Evolutionary conservation across 495 filamentous ascomycete genomes (phyloP), one percentile per base, ranked within the genome.

Genomic region (Xylaria flabelliformis): DNA sequence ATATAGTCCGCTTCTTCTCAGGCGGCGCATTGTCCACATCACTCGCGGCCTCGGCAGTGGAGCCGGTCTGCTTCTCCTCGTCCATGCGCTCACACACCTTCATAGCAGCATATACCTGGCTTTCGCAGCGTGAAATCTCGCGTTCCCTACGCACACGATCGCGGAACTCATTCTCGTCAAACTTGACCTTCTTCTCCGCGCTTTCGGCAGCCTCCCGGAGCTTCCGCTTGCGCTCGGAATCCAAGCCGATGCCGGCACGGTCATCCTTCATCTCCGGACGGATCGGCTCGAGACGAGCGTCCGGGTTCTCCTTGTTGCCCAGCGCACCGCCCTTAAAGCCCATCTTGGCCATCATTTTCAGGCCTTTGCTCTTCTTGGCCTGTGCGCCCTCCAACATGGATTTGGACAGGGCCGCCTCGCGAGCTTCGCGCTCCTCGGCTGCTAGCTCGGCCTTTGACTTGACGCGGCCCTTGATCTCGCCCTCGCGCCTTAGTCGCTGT

Each of bases 321-420:
- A 97, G 85, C 0, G 88, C 86, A 64, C 89, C 88, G 17, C 92
- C 92, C 72, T 89, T 91, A 82, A 95, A 99, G 8, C 96, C 96
- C 84, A 99, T 91, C 80, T 91, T 94, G n/a, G 93, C 90, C 95
- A 99, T 96, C 94, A 99, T 97, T 70, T 92, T 86, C 68, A 94
- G 90, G 3, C 96, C 96, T 80, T 98, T 99, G 81, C 87, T 91
- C 64, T 85, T 83, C 34, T 77, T 59, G 19, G 82, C 80, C 34
- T 70, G 72, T 61, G 86, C 85, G 10, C 64, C 63, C 10, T 73
- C 72, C 19, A 93, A 82, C 34, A 97, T 85, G n/a, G 90, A 91
- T 17, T 83, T 90, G 2, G 89, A 83, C 19, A 97, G 87, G 5
- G 91, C 94, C 53, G 85, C 88, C 79, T 98, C 94, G 55, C 94